phyloP scores from a whole-genome alignment of 2,329 filamentous ascomycete genomes.

The Hortaea werneckii region DNA sequence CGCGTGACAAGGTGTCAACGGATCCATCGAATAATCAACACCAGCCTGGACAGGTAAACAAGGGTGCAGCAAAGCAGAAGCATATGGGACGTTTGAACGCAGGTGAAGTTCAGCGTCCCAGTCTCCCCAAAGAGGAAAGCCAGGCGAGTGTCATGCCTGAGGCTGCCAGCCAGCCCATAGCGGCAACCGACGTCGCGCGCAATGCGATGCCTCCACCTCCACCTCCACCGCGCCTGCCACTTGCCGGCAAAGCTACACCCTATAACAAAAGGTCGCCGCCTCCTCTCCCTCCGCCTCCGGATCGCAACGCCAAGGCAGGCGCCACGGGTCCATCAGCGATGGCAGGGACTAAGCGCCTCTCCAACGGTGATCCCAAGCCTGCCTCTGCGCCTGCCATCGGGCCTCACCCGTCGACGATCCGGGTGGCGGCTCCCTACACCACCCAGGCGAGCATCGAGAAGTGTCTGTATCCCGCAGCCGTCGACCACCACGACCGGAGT shows the following conservation, averaged over 20 bases:
- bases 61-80: too few species aligned
- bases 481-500: slow-evolving; percentile 53
- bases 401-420: slow-evolving; percentile 54
- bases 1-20: too few species aligned
- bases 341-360: slow-evolving; percentile 23
- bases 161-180: background rate
- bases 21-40: too few species aligned
- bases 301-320: background rate
- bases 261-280: background rate
- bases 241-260: background rate
- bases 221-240: background rate
- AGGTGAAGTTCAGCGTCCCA: too few species aligned
- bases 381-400: slow-evolving; percentile 30
- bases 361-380: slow-evolving; percentile 23
- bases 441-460: slow-evolving; percentile 71
- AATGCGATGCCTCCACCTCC: background rate
- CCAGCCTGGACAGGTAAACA: too few species aligned
- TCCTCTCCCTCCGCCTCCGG: background rate
- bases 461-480: slow-evolving; percentile 45
- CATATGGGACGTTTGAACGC: too few species aligned
- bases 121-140: background rate
- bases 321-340: slow-evolving; percentile 7
- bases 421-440: slow-evolving; percentile 63
- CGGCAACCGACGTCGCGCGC: background rate
- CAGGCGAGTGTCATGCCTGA: background rate